Percentiles rank a stretch among this genome's conserved stretches.
Evolutionary conservation across 768 basidiomycete species (phyloP).

Genomic region (Grammothele lineata): DNA sequence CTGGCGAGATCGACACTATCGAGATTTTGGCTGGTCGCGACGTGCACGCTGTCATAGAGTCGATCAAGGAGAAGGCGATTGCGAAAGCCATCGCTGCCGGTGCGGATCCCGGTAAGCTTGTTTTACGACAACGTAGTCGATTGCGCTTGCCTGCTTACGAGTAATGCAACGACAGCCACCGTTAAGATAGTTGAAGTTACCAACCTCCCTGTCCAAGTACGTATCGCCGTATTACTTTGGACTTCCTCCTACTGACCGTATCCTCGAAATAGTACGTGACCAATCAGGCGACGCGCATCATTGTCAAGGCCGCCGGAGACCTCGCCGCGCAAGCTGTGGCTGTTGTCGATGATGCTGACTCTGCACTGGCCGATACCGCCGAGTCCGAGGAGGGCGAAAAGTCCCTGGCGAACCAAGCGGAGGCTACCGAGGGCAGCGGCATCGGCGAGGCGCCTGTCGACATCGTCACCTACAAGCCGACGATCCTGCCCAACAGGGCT

Average conservation of each 20-base stretch:
- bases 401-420: neutral
- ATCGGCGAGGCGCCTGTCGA: slow-evolving; percentile 5
- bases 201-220: slow-evolving; percentile 47
- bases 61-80: slow-evolving; percentile 28
- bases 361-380: slow-evolving; percentile 1
- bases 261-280: slow-evolving; percentile 41
- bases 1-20: slow-evolving; percentile 33
- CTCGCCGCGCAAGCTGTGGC: slow-evolving; percentile 20
- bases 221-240: slow-evolving; percentile 4
- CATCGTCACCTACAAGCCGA: slow-evolving; percentile 22
- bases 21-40: slow-evolving; percentile 28
- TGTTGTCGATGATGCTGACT: slow-evolving; percentile 1
- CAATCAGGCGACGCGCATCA: slow-evolving; percentile 48
- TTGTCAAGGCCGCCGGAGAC: slow-evolving; percentile 61
- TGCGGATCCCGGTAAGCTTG: slow-evolving; percentile 29
- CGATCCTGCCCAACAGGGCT: slow-evolving; percentile 8
- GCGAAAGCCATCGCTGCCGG: slow-evolving; percentile 30
- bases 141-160: slow-evolving; percentile 37
- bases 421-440: neutral
- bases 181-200: slow-evolving; percentile 54
- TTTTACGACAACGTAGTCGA: slow-evolving; percentile 18
- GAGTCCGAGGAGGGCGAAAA: slow-evolving; percentile 12
- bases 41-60: slow-evolving; percentile 29
- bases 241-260: neutral
- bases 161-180: slow-evolving; percentile 18